Conservation (phyloP, 2,329 filamentous ascomycete genomes). For the Spiromastix sp. region DNA sequence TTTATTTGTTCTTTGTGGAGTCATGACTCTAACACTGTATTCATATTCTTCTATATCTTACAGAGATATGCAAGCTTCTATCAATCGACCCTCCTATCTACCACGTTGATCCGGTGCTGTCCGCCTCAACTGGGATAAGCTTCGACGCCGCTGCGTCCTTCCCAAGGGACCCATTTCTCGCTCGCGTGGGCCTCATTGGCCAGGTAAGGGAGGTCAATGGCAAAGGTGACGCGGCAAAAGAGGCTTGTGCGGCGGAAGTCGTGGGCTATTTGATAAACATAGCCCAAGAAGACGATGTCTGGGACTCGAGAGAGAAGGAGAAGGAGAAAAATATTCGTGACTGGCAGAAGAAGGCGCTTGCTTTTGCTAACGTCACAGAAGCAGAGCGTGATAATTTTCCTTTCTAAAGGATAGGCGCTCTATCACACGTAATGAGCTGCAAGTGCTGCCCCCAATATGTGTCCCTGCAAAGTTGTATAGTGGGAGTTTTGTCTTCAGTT, state of each 20-base stretch:
- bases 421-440: too few species aligned
- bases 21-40: too few species aligned
- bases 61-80: conserved; percentile 18
- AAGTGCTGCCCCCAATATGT: too few species aligned
- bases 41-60: neutral
- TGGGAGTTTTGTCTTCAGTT: too few species aligned
- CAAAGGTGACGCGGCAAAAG: conserved; percentile 8
- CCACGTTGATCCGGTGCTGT: conserved; percentile 8
- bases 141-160: conserved; percentile 16
- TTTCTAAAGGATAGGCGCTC: too few species aligned
- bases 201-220: conserved; percentile 8
- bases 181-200: conserved; percentile 20
- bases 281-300: conserved; percentile 18
- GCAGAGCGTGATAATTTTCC: too few species aligned
- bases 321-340: conserved; percentile 2
- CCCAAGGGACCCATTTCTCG: conserved; percentile 18
- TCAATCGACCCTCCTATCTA: conserved; percentile 14
- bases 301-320: conserved; percentile 5
- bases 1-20: too few species aligned
- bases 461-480: too few species aligned
- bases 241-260: conserved; percentile 18
- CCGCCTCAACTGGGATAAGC: conserved; percentile 7
- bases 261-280: conserved; percentile 20
- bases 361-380: too few species aligned
- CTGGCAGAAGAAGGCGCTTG: too few species aligned